A percentile compares a stretch with the other conserved stretches of the same genome.
phyloP scores from a whole-genome alignment of 2,329 filamentous ascomycete species.

The Juglanconis oblonga region DNA sequence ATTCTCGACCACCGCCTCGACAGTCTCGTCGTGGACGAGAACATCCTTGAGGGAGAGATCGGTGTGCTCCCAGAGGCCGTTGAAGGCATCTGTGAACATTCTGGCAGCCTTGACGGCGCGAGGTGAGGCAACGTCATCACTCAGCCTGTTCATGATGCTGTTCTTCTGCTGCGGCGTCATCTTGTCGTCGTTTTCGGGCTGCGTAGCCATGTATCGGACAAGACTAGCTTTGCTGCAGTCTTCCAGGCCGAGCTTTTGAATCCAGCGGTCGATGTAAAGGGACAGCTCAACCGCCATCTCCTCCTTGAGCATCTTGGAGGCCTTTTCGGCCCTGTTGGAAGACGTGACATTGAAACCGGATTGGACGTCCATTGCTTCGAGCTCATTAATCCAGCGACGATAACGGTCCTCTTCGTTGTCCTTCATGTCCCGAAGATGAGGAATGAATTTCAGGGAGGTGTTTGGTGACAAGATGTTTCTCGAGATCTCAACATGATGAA shows the following conservation, averaged over 20 bases:
- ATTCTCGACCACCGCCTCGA: slow-evolving; percentile 52
- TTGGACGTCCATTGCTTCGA: slow-evolving; percentile 55
- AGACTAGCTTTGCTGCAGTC: slow-evolving; percentile 51
- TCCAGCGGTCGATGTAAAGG: slow-evolving; percentile 53
- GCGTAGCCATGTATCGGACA: slow-evolving; percentile 51
- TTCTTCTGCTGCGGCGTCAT: slow-evolving; percentile 55
- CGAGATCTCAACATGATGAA: slow-evolving; percentile 58
- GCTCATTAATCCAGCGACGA: slow-evolving; percentile 53
- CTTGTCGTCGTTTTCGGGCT: slow-evolving; percentile 40
- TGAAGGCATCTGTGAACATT: slow-evolving; percentile 56
- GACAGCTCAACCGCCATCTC: slow-evolving; percentile 51
- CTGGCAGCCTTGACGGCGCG: slow-evolving; percentile 41
- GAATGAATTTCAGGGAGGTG: slow-evolving; percentile 59
- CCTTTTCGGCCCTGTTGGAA: slow-evolving; percentile 50
- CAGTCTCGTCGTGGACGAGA: slow-evolving; percentile 49
- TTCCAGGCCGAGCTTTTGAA: slow-evolving; percentile 46
- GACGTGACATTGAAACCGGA: slow-evolving; percentile 50
- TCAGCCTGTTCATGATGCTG: slow-evolving; percentile 47
- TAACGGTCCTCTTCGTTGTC: slow-evolving; percentile 55
- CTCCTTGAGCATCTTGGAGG: slow-evolving; percentile 44
- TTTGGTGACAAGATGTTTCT: slow-evolving; percentile 60
- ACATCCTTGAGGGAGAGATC: slow-evolving; percentile 50
- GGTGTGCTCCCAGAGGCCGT: slow-evolving; percentile 48
- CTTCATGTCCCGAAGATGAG: slow-evolving; percentile 55
- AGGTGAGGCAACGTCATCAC: slow-evolving; percentile 39